Conservation (phyloP, 129 eudicot genomes). For the Chrysanthemum lavandulifolium region DNA sequence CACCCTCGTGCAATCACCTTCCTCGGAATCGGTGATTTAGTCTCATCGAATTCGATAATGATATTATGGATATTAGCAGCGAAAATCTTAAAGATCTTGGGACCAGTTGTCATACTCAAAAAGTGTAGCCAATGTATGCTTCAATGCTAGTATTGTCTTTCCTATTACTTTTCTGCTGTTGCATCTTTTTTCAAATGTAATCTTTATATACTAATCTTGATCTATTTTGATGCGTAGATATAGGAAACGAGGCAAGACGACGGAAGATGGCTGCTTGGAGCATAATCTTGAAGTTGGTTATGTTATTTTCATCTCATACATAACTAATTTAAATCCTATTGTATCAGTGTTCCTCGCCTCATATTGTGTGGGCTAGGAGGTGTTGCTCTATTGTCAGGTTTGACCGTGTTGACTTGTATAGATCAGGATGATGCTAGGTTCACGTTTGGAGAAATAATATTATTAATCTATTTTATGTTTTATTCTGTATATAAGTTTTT, state of each 20-base stretch:
- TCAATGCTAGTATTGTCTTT: not conserved
- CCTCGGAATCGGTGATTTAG: constrained; percentile 29
- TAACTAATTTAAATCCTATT: too few relatives aligned
- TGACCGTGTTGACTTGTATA: constrained; percentile 42
- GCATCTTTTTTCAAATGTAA: not conserved
- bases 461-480: not conserved
- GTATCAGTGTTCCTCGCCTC: constrained; percentile 44
- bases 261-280: constrained; percentile 50
- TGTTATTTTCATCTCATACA: too few relatives aligned
- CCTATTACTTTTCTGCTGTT: too few relatives aligned
- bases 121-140: constrained; percentile 45
- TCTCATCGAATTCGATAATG: constrained; percentile 26
- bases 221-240: constrained; percentile 19
- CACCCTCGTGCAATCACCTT: constrained; percentile 31
- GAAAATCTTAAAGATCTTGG: constrained; percentile 22
- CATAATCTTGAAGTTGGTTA: constrained; percentile 4
- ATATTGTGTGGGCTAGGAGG: constrained; percentile 47
- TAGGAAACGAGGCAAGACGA: constrained; percentile 30
- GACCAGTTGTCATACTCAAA: constrained; percentile 30
- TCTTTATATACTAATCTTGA: not conserved
- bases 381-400: constrained; percentile 37
- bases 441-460: constrained; percentile 40
- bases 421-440: constrained; percentile 48
- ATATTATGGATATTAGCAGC: constrained; percentile 14
- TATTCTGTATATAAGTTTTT: not conserved